These are phyloP conservation scores for Alternaria metachromatica DNA, from an alignment of 2,329 filamentous ascomycete genomes.

Conservation along the genomic window DNA sequence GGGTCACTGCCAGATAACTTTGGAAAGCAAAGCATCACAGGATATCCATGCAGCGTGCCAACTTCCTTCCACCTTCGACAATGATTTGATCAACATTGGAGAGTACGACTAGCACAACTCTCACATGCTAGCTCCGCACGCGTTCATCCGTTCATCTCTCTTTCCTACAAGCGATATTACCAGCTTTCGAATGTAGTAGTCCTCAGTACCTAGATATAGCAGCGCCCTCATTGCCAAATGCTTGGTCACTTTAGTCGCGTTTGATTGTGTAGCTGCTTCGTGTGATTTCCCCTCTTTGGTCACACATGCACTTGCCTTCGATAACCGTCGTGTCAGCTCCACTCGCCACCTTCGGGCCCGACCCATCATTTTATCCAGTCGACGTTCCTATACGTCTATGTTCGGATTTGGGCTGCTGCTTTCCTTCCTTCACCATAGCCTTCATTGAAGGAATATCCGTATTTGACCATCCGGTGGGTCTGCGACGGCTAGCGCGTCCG, in stretches of 20 bases:
- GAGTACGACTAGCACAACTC: not conserved
- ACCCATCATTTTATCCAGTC: not conserved
- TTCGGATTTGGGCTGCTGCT: not conserved
- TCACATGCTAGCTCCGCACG: not conserved
- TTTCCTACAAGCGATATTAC: not conserved
- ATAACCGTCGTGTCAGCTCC: not conserved
- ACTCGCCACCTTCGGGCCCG: not conserved
- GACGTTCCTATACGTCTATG: not conserved
- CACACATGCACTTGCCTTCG: not conserved
- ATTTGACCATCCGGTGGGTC: not conserved
- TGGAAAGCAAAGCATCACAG: not conserved
- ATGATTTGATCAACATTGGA: no score
- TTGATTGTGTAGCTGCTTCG: not conserved
- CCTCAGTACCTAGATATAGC: not conserved
- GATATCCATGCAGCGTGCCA: no score
- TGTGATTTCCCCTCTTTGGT: not conserved
- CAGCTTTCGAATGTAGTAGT: not conserved
- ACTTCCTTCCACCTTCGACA: no score
- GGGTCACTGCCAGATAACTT: not conserved
- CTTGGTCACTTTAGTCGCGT: not conserved
- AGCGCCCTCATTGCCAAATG: not conserved
- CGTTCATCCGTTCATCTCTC: not conserved
- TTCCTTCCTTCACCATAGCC: not conserved
- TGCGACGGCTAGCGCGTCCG: not conserved
- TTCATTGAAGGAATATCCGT: not conserved